Base-by-base conservation (phyloP, 139 green algal genomes). In the Nannochloris sp. region DNA sequence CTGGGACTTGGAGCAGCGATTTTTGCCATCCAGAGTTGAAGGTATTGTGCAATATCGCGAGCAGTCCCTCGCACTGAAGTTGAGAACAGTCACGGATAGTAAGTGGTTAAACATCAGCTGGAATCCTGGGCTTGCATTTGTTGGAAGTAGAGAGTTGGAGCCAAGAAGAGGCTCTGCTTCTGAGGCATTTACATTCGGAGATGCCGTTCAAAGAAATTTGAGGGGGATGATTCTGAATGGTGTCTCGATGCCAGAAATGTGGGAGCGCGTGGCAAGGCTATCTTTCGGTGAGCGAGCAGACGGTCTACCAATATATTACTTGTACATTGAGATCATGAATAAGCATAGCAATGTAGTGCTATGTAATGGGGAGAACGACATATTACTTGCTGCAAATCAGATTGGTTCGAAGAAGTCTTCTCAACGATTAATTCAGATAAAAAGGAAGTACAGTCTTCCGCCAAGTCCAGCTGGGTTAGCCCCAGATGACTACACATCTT, bases 21-120 rank as follows among this genome's bases (percentile, higher is more conserved):
- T 2, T 23, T 37, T 14, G 37, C 57, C 49, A 59, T 60, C 45
- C 20, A 17, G 17, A n/a, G 26, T 67, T 31, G 49, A 53, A 33
- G 67, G 89, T 73, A 75, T 84, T 0, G 49, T 89, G 8, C 85
- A 90, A 77, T 59, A 73, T 6, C 74, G 82, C 25, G 60, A 66
- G 26, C 66, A 79, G 37, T 80, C 75, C 9, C 58, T 93, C 5
- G 71, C 70, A 23, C 51, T 91, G 17, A 64, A 70, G 8, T 67
- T 90, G 44, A 69, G 80, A 29, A 82, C 70, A 0, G 37, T 77
- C 0, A 13, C 70, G 4, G 30, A 30, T 3, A 53, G 62, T 26
- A 75, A 65, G 49, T 93, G 86, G 86, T 68, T 95, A 68, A 78
- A 85, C 43, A 61, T 95, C 4, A 79, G 64, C 45, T 93, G 85